Conservation (phyloP, 2,329 filamentous ascomycete genomes). For the Intubia oerlemansii region DNA sequence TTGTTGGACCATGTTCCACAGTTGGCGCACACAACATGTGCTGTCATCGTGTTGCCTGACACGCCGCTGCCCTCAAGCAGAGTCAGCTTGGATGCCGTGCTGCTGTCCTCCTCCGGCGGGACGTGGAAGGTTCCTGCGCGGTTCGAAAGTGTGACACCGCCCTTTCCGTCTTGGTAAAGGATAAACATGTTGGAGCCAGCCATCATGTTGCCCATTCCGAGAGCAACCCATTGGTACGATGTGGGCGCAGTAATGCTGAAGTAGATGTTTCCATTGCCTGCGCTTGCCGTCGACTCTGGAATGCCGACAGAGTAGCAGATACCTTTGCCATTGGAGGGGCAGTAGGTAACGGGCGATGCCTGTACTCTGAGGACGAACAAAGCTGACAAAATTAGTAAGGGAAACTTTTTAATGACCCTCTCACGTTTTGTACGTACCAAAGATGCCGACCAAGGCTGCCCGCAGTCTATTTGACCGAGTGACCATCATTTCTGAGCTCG, state of each 20-base stretch:
- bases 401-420: too few relatives aligned
- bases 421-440: too few relatives aligned
- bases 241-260: constrained; percentile 36
- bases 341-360: too few relatives aligned
- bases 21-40: constrained; percentile 34
- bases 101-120: constrained; percentile 23
- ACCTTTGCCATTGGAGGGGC: constrained; percentile 16
- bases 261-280: constrained; percentile 33
- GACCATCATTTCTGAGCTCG: too few relatives aligned
- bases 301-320: constrained; percentile 36
- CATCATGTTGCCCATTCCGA: constrained; percentile 36
- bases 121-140: constrained; percentile 25
- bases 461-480: too few relatives aligned
- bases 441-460: too few relatives aligned
- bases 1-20: constrained; percentile 26
- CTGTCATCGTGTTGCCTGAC: constrained; percentile 27
- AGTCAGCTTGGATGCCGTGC: constrained; percentile 20
- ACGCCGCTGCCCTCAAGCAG: constrained; percentile 39
- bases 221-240: constrained; percentile 31
- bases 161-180: constrained; percentile 33
- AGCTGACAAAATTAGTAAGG: too few relatives aligned
- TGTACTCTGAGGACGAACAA: too few relatives aligned
- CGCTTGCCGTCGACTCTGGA: constrained; percentile 24
- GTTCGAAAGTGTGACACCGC: constrained; percentile 40
- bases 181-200: constrained; percentile 36